A percentile compares a stretch with the other conserved stretches of the same genome.
phyloP scores from a whole-genome alignment of 257 asterid genomes.

The Solanum infundibuliforme region DNA sequence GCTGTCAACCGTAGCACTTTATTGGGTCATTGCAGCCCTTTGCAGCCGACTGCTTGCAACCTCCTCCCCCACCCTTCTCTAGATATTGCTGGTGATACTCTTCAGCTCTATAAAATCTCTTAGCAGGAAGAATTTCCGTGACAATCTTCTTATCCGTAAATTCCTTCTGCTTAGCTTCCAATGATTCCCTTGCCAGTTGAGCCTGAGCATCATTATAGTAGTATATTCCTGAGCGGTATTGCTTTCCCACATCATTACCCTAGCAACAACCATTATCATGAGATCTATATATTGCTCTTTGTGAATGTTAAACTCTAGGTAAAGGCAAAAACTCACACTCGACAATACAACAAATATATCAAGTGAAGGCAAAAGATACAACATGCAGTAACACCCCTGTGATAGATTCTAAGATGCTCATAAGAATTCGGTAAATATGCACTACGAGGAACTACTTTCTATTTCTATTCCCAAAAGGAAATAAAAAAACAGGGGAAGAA shows the following conservation, averaged over 20 bases:
- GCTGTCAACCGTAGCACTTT: constrained; percentile 67
- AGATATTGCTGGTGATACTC: constrained; percentile 98
- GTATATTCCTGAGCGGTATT: constrained; percentile 88
- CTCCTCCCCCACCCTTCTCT: constrained; percentile 80
- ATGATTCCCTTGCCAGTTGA: constrained; percentile 59
- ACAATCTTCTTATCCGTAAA: constrained; percentile 51
- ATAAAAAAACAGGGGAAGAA: background rate
- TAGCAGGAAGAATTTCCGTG: constrained; percentile 78
- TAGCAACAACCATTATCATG: constrained; percentile 9
- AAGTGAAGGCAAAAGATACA: background rate
- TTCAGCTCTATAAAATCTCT: constrained; percentile 92
- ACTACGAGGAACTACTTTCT: background rate
- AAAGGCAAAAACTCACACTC: background rate
- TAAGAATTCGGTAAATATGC: background rate
- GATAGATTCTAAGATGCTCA: background rate
- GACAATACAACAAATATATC: background rate
- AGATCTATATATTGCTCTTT: background rate
- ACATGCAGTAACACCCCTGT: background rate
- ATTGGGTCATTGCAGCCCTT: constrained; percentile 94
- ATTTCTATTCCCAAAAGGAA: background rate
- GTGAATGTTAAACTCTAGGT: background rate
- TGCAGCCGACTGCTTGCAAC: constrained; percentile 55
- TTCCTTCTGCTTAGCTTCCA: constrained; percentile 58
- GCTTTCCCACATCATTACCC: constrained; percentile 94
- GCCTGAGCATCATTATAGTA: constrained; percentile 84